Percentiles rank a stretch among this genome's conserved stretches.
phyloP scores from a whole-genome alignment of 169 alveolate species.

The Eimeria brunetti region DNA sequence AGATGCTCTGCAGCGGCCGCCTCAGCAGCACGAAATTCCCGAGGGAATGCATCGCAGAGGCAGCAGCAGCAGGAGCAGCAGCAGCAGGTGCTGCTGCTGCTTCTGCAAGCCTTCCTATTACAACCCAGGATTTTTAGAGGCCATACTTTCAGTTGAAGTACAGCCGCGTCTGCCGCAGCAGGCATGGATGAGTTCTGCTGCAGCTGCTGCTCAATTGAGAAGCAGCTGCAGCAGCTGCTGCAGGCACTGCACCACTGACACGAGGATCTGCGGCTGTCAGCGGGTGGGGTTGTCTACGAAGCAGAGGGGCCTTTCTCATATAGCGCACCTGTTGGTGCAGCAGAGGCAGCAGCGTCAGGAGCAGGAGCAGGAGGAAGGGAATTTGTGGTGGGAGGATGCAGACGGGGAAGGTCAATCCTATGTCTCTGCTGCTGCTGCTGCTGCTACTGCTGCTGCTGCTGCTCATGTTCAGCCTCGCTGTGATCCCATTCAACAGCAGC shows the following conservation, averaged over 20 bases:
- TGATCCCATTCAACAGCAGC: background rate
- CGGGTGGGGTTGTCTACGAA: background rate
- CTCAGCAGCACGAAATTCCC: background rate
- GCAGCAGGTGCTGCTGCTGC: background rate
- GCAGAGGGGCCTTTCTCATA: background rate
- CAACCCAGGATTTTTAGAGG: background rate
- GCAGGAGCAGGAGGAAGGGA: slow-evolving; percentile 16
- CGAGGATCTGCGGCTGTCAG: background rate
- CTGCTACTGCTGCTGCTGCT: background rate
- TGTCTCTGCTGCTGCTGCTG: background rate
- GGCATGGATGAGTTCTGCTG: background rate
- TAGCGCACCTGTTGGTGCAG: background rate
- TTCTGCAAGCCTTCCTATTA: background rate
- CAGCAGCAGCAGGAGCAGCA: background rate
- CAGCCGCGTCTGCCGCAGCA: background rate
- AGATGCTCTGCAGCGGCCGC: background rate
- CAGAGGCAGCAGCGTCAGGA: slow-evolving; percentile 33
- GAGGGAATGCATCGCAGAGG: background rate
- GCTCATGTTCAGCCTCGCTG: background rate
- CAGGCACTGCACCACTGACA: background rate
- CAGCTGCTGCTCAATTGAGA: background rate
- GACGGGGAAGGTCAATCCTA: background rate
- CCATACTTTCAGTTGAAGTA: background rate
- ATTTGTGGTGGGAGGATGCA: slow-evolving; percentile 65
- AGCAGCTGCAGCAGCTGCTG: background rate